phyloP scores from a whole-genome alignment of 2,329 filamentous ascomycete genomes.

The Cercospora zeae-maydis region DNA sequence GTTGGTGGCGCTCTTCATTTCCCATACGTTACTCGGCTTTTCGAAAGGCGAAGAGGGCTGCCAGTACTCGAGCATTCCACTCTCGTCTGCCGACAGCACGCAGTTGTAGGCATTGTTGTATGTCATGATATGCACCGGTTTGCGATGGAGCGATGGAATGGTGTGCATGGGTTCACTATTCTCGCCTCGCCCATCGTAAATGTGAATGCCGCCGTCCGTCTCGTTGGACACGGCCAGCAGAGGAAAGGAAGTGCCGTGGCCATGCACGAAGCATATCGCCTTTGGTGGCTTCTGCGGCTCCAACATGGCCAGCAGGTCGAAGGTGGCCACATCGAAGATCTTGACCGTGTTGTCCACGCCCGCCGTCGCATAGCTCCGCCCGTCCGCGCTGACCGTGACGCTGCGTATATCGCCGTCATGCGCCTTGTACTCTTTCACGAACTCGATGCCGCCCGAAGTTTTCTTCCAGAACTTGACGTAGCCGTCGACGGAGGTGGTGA shows the following conservation, averaged over 20 bases:
- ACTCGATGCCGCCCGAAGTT: conserved; percentile 77
- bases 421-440: conserved; percentile 95
- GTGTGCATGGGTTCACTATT: conserved; percentile 71
- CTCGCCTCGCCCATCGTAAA: conserved; percentile 89
- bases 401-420: conserved; percentile 81
- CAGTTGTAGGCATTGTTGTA: conserved; percentile 90
- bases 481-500: conserved; percentile 91
- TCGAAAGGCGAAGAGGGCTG: conserved; percentile 74
- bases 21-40: conserved; percentile 87
- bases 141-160: conserved; percentile 74
- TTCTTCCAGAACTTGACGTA: conserved; percentile 99
- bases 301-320: conserved; percentile 76
- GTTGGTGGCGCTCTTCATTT: conserved; percentile 89
- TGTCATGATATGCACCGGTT: conserved; percentile 75
- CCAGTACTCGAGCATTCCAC: conserved; percentile 98
- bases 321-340: conserved; percentile 65
- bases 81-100: conserved; percentile 82
- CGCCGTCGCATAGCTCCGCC: conserved; percentile 86
- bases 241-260: conserved; percentile 80
- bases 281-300: conserved; percentile 71
- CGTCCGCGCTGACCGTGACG: conserved; percentile 83
- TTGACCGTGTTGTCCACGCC: conserved; percentile 76
- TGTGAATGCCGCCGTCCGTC: conserved; percentile 65
- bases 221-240: conserved; percentile 79
- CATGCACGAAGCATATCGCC: conserved; percentile 88